Evolutionary conservation across 495 filamentous ascomycete genomes (phyloP), one percentile per base, ranked within the genome.

Genomic region (Penicillium chermesinum): DNA sequence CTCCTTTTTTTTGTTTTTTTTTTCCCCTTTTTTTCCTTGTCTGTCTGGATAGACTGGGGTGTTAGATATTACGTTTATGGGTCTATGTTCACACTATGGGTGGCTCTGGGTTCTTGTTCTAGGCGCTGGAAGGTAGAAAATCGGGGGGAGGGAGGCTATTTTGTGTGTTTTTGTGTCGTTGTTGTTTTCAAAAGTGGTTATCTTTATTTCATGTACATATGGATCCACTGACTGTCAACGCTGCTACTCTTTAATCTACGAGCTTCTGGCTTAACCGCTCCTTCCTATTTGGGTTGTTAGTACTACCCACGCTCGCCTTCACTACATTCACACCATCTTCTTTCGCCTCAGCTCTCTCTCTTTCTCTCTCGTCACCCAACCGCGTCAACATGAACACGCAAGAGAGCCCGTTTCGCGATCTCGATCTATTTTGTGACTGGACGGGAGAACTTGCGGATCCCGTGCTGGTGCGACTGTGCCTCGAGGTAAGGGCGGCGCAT

Each of bases 381-480:
- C n/a, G 17, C 40, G 13, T 7, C 52, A 50, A 33, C 33, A 56
- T 54, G 53, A 47, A 48, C 25, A 25, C 42, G 27, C 43, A 38
- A 15, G 41, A 46, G 13, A 43, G 20, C 30, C 46, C 44, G 5
- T 59, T 66, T 42, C 61, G 47, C 36, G 60, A 70, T 21, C 54
- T 70, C 7, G 66, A 70, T 18, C 21, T 73, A 13, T 59, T 47
- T 37, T 62, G 62, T 10, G 55, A 59, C 13, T 73, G 70, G 70
- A 53, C 43, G 41, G 68, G 65, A 3, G 54, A 63, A 6, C 49
- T 50, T 8, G 27, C 43, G 1, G 52, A 64, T 10, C 54, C 55
- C 8, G 66, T 64, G n/a, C 48, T 57, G 9, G 41, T 67, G 37
- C 56, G 40, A 22, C 54, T 73, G 3, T 45, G 53, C 2, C 40